Conservation (phyloP, 768 basidiomycete species). For the Melanogaster broomeanus region DNA sequence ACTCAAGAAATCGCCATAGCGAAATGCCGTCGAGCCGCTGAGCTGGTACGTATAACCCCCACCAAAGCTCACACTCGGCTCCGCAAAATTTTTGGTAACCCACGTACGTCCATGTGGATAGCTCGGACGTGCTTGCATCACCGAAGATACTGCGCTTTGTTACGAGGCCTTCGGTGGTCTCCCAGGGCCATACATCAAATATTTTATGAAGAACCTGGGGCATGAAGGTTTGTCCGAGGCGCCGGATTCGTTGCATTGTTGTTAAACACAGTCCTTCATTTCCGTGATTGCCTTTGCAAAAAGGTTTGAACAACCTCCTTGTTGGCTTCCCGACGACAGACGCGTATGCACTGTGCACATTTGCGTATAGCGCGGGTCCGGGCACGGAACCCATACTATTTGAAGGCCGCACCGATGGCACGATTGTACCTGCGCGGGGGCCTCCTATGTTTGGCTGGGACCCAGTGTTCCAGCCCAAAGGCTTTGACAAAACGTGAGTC, state of each 20-base stretch:
- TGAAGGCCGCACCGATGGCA: slow-evolving; percentile 87
- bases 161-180: slow-evolving; percentile 88
- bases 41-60: slow-evolving; percentile 62
- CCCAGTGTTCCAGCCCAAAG: slow-evolving; percentile 77
- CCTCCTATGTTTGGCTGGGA: slow-evolving; percentile 88
- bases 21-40: slow-evolving; percentile 85
- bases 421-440: slow-evolving; percentile 86
- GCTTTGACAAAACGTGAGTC: slow-evolving; percentile 74
- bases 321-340: slow-evolving; percentile 71
- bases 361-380: slow-evolving; percentile 89
- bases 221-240: slow-evolving; percentile 62
- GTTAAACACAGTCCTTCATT: not conserved
- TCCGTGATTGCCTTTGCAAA: not conserved
- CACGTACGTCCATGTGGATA: slow-evolving; percentile 14
- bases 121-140: slow-evolving; percentile 61
- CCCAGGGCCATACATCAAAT: slow-evolving; percentile 97
- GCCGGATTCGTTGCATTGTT: not conserved
- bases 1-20: slow-evolving; percentile 87
- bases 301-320: slow-evolving; percentile 82
- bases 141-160: slow-evolving; percentile 94
- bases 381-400: slow-evolving; percentile 76
- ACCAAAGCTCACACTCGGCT: not conserved
- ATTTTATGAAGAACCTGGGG: slow-evolving; percentile 82
- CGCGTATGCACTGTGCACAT: slow-evolving; percentile 93
- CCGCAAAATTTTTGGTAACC: not conserved